A percentile compares a stretch with the other conserved stretches of the same genome.
Conservation (phyloP, 305 asterid genomes). For the Fraxinus sp. region DNA sequence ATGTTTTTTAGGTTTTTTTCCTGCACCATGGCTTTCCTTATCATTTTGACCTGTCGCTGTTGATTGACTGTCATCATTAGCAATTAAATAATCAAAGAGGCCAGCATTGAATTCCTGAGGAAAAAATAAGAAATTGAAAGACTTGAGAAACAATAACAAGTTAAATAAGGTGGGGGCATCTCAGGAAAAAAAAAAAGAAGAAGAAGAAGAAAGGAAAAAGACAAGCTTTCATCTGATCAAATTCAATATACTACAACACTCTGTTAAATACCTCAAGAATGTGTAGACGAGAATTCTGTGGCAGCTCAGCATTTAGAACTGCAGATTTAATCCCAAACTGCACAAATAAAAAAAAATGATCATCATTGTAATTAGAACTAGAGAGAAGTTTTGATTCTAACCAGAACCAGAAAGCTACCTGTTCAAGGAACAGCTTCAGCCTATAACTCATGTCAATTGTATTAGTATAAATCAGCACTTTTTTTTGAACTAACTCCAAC, state of each 20-base stretch:
- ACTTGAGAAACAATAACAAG: constrained; percentile 9
- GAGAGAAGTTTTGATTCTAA: not conserved
- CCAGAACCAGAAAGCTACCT: constrained; percentile 39
- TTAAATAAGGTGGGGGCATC: constrained; percentile 3
- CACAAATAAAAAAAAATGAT: constrained; percentile 21
- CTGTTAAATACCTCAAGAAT: constrained; percentile 62
- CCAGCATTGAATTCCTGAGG: constrained; percentile 88
- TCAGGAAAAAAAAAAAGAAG: not conserved
- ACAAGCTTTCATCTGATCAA: constrained; percentile 4
- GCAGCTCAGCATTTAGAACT: constrained; percentile 92
- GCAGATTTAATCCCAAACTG: constrained; percentile 94
- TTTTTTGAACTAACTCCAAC: constrained; percentile 78
- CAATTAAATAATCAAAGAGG: constrained; percentile 84
- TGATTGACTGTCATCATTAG: constrained; percentile 64
- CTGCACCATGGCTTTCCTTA: constrained; percentile 39
- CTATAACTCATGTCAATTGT: constrained; percentile 83
- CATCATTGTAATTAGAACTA: constrained; percentile 14
- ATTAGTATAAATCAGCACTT: constrained; percentile 81
- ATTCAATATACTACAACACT: constrained; percentile 13
- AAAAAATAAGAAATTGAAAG: not conserved
- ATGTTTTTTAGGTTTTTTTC: constrained; percentile 50
- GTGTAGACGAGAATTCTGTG: constrained; percentile 91
- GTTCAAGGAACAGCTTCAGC: constrained; percentile 80
- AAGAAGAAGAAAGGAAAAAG: not conserved
- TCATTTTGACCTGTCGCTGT: constrained; percentile 43